Evolutionary conservation across 345 rosid species (phyloP).

Genomic region (Gossypium ekmanianum): DNA sequence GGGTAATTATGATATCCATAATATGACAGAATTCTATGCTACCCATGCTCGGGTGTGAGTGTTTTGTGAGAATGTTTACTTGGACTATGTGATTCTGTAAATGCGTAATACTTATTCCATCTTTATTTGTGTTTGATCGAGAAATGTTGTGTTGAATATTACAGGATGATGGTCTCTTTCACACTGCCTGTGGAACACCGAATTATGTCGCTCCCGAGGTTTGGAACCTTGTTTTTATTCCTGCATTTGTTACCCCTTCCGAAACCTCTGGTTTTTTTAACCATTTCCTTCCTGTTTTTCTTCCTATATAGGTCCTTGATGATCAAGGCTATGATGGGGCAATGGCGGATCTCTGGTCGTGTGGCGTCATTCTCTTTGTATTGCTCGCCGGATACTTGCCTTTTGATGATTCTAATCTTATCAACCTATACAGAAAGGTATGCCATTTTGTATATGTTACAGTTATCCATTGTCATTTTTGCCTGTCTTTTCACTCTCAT

Average conservation of each 20-base stretch:
- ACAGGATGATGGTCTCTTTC: conserved; percentile 96
- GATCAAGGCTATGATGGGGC: conserved; percentile 97
- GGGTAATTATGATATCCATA: conserved; percentile 45
- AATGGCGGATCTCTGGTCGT: conserved; percentile 96
- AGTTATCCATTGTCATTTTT: conserved; percentile 15
- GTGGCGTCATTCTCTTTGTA: conserved; percentile 96
- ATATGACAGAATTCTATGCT: too few species aligned
- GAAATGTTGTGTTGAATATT: conserved; percentile 18
- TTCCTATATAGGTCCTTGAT: conserved; percentile 69
- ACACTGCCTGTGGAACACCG: conserved; percentile 95
- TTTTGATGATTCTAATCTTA: conserved; percentile 94
- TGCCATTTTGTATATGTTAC: conserved; percentile 39
- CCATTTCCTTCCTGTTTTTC: not conserved
- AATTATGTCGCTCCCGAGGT: conserved; percentile 99
- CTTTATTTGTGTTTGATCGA: not conserved
- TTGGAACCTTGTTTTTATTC: conserved; percentile 20
- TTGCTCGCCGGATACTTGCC: conserved; percentile 99
- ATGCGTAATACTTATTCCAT: not conserved
- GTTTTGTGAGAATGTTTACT: too few species aligned
- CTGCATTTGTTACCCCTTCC: not conserved
- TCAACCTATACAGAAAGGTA: conserved; percentile 93
- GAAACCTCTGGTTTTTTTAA: not conserved
- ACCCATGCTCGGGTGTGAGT: too few species aligned
- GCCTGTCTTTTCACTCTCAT: conserved; percentile 16
- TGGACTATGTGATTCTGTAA: not conserved